Evolutionary conservation across 495 filamentous ascomycete genomes (phyloP), one percentile per base, ranked within the genome.

Genomic region (Hypoxylon intermedium): DNA sequence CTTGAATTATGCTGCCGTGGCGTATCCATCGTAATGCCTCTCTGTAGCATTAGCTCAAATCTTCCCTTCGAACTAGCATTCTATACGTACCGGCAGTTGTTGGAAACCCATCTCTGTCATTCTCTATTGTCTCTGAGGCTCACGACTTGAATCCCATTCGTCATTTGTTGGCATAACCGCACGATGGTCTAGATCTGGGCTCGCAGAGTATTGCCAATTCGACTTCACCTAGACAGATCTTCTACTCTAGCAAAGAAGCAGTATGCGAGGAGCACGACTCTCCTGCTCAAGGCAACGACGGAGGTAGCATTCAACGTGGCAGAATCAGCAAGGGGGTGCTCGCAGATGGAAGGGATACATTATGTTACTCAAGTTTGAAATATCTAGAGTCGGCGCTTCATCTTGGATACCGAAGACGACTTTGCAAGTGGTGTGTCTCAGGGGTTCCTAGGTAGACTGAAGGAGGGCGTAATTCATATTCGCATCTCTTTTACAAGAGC

Each of bases 131-230:
- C 19, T 21, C 31, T 36, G 11, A 28, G 9, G 21, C 18, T 51
- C n/a, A 13, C 37, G 21, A 16, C 21, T 36, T 34, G 18, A 18
- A 13, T 47, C 16, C 23, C 5, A 13, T 31, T 37, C 9, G 11
- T 24, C 23, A 44, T 45, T 18, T 13, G 30, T 16, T 30, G 15
- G 20, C 3, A 36, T 50, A 21, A 41, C 34, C 16, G 20, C 40
- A 19, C 15, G 5, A 21, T 3, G 23, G 12, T 19, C 24, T 6
- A 28, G 30, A 47, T 40, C 37, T 26, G 23, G 16, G n/a, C 34
- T 59, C 49, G 49, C 44, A 40, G 13, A 20, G 34, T 50, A 55
- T 51, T 49, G 37, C 50, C 38, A 45, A 12, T 21, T 47, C 44
- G 13, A 5, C 42, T n/a, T 34, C 18, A 16, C 6, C 16, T 20